Evolutionary conservation across 768 basidiomycete genomes (phyloP), one percentile per base, ranked within the genome.

Genomic region (Russula foetens): DNA sequence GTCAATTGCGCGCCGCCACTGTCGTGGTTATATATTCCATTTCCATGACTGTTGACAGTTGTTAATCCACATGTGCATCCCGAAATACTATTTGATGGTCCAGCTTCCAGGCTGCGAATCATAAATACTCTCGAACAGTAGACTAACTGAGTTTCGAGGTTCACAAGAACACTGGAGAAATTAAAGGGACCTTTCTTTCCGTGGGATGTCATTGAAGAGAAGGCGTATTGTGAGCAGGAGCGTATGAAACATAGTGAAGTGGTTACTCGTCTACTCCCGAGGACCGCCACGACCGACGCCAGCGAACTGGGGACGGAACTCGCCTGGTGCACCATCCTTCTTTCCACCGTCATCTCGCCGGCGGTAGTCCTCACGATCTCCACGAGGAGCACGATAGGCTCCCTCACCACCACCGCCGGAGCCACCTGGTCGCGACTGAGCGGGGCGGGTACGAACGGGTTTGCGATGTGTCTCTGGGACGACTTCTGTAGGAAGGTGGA

Each of bases 391-490:
- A 66, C 92, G 90, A 81, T 95, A 92, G 12, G 89, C 84, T 67
- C 91, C 90, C 61, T 81, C 84, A 49, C 84, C 89, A 66, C 80
- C 85, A 31, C 53, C 53, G 3, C 80, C 78, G 67, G 84, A 88
- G 66, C 80, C 85, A 31, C 53, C 53, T 1, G 80, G 78, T 67
- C 87, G 85, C 58, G 84, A 83, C 59, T 80, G 75, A 53, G 94
- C 88, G 38, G 92, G 91, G 66, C 92, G 89, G 48, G 88, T 79
- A 28, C 97, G 92, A 53, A 82, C 88, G 62, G 91, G 90, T 80
- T 95, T 97, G 81, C 97, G 97, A 84, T 96, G 92, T 63, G 97
- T 99, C 59, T 91, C 79, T 60, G 96, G 97, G 56, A 99, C 97
- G 71, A 99, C 98, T 77, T 99, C 96, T 62, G 76, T 75, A 53